Evolutionary conservation across 1,284 basidiomycete species (phyloP).

Genomic region (Xerocomus nothofagi): DNA sequence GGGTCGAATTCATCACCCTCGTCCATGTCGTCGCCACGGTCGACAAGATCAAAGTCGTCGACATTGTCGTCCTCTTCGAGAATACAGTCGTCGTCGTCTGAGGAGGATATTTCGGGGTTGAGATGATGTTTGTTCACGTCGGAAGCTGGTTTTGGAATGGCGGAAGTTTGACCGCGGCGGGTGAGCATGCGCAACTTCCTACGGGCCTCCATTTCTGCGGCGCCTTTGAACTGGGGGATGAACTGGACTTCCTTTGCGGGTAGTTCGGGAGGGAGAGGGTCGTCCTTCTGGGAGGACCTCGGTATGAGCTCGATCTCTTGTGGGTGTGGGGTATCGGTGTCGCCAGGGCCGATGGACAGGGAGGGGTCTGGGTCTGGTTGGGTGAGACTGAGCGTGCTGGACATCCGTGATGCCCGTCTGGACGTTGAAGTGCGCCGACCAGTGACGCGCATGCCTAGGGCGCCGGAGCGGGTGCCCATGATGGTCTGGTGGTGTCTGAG

Average conservation of each 20-base stretch:
- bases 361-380: conserved; percentile 14
- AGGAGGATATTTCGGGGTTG: conserved; percentile 54
- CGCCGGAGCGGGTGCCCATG: conserved; percentile 64
- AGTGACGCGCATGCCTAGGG: conserved; percentile 66
- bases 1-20: conserved; percentile 75
- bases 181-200: conserved; percentile 61
- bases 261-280: conserved; percentile 38
- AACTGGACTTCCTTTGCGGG: conserved; percentile 56
- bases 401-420: conserved; percentile 46
- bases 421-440: conserved; percentile 54
- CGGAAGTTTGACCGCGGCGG: conserved; percentile 44
- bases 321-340: conserved; percentile 12
- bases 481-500: conserved; percentile 83
- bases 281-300: conserved; percentile 27
- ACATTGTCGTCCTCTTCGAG: conserved; percentile 42
- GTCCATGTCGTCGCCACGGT: conserved; percentile 53
- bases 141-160: conserved; percentile 31
- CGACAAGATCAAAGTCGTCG: conserved; percentile 53
- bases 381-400: conserved; percentile 10
- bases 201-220: conserved; percentile 76
- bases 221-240: conserved; percentile 71
- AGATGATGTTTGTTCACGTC: conserved; percentile 29
- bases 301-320: conserved; percentile 11
- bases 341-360: conserved; percentile 6
- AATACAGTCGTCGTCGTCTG: conserved; percentile 47